These are phyloP conservation scores for Rhizopogon vinicolor DNA, from an alignment of 768 basidiomycete genomes.

Conservation along the genomic window DNA sequence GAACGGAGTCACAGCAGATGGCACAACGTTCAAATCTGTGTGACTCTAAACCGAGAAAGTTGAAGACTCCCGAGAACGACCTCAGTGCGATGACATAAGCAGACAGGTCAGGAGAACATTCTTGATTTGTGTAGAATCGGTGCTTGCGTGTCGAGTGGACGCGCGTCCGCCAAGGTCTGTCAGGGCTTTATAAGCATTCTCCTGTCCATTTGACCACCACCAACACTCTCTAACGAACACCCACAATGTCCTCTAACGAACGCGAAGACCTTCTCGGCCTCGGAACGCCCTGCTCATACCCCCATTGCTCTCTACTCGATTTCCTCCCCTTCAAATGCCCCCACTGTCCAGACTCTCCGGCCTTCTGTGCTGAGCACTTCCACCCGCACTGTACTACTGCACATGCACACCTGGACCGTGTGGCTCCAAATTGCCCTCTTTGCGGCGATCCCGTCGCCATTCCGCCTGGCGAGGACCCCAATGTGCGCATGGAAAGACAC, in stretches of 20 bases:
- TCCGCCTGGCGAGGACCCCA: slow-evolving; percentile 75
- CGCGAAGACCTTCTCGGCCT: slow-evolving; percentile 57
- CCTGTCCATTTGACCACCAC: background rate
- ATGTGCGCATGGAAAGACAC: slow-evolving; percentile 76
- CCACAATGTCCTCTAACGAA: slow-evolving; percentile 26
- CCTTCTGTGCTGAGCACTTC: slow-evolving; percentile 80
- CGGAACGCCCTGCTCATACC: slow-evolving; percentile 67
- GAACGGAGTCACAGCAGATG: too few relatives aligned
- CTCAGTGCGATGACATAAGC: background rate
- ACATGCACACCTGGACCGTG: slow-evolving; percentile 57
- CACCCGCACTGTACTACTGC: slow-evolving; percentile 61
- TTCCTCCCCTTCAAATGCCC: slow-evolving; percentile 87
- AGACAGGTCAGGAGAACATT: background rate
- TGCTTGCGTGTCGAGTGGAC: slow-evolving; percentile 18
- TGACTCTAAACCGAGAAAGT: too few relatives aligned
- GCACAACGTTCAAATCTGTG: too few relatives aligned
- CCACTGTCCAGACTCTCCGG: slow-evolving; percentile 49
- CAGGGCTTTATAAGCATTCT: slow-evolving; percentile 11
- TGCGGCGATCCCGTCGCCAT: slow-evolving; percentile 75
- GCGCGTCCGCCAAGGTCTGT: slow-evolving; percentile 17
- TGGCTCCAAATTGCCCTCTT: slow-evolving; percentile 77
- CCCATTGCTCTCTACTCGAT: slow-evolving; percentile 68
- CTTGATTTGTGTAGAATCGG: background rate
- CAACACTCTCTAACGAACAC: background rate
- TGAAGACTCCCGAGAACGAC: too few relatives aligned